Evolutionary conservation across 2,329 filamentous ascomycete species (phyloP), one percentile per base, ranked within the genome.

Genomic region (Nannizzia gypsea): DNA sequence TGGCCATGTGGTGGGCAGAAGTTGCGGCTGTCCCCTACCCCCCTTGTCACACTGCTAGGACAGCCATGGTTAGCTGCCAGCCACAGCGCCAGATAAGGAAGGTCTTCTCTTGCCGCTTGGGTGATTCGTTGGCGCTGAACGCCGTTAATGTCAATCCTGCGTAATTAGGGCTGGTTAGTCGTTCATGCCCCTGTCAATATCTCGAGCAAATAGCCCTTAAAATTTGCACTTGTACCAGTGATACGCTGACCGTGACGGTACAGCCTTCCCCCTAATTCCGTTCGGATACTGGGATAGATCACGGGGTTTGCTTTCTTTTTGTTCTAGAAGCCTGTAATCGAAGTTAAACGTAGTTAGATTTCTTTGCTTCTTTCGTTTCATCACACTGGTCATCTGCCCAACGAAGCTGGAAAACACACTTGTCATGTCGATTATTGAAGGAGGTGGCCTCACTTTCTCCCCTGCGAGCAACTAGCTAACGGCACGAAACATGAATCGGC

Each of bases 51-150:
- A 36, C n/a, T 22, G 54, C 54, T 40, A 20, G 28, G n/a, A 56
- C 36, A 38, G 28, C 54, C 26, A 13, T 17, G 54, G 28, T 38
- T 36, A 56, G 54, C 54, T 56, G 36, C 54, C 54, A 56, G 54
- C 54, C 54, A 56, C 54, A 56, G 26, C 2, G 36, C 54, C 54
- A 3, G 28, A 56, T 56, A 28, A 56, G 54, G 54, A 56, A 56
- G 54, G 54, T 56, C 31, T 52, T 52, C 22, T 52, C 48, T 26
- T 52, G 22, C 48, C 15, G 48, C 13, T 31, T 28, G 26, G n/a
- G 11, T 28, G 42, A 46, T 52, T 52, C 48, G 22, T 28, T 26
- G 22, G 13, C n/a, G 22, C 48, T 31, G 22, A 46, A 52, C 48
- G 22, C 22, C 48, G 48, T 52, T 52, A n/a, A 42, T 6, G 15